phyloP scores from a whole-genome alignment of 805 yeast genomes.

The Jamesozyma hellenica region DNA sequence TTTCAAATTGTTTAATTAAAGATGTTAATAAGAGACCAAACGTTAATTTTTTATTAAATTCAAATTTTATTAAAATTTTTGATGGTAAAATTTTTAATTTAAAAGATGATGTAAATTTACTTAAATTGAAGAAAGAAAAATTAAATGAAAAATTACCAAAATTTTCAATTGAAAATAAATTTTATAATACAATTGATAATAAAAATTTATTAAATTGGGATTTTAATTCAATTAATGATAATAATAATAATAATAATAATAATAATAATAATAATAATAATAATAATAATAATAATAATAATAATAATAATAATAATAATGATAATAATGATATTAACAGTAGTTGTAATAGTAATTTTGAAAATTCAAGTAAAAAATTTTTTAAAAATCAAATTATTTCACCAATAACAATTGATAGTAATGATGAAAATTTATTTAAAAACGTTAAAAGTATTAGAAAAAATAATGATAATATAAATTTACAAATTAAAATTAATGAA shows the following conservation, averaged over 20 bases:
- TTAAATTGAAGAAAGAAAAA: conserved; percentile 23
- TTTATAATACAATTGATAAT: conserved; percentile 16
- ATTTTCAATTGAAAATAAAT: conserved; percentile 26
- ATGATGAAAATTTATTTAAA: conserved; percentile 16
- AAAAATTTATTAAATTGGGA: conserved; percentile 11
- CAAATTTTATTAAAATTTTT: conserved; percentile 3
- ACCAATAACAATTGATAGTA: conserved; percentile 12
- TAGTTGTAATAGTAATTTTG: conserved; percentile 10
- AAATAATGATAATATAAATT: background rate
- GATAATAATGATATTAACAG: too few relatives aligned
- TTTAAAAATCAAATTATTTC: conserved; percentile 8
- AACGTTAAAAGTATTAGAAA: background rate
- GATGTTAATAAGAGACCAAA: conserved; percentile 57
- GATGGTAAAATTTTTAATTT: conserved; percentile 29
- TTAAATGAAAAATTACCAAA: conserved; percentile 30
- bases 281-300: background rate
- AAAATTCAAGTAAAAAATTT: background rate
- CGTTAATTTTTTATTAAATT: conserved; percentile 43
- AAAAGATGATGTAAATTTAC: conserved; percentile 32
- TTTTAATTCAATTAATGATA: conserved; percentile 4
- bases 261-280: background rate
- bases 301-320: too few relatives aligned
- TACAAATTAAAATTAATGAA: conserved; percentile 8
- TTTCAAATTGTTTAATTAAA: conserved; percentile 54
- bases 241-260: background rate